Conservation (phyloP, 139 green algal genomes). For the Picochlorum sp. region DNA sequence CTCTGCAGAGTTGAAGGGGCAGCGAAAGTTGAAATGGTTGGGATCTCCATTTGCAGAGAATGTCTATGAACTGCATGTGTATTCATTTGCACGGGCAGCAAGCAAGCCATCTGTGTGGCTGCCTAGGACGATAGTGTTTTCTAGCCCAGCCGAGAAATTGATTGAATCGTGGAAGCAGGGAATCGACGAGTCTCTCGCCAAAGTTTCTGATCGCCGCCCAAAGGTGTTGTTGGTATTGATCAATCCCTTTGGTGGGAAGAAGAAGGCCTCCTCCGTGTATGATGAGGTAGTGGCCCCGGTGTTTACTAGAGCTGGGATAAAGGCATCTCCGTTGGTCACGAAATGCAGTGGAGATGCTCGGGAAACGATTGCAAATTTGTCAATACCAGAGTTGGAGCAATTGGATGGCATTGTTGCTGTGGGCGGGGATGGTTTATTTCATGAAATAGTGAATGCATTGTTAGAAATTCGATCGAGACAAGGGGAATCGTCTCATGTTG, state of each 20-base stretch:
- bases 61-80: constrained; percentile 8
- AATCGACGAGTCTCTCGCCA: constrained; percentile 7
- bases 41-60: background rate
- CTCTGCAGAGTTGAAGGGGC: constrained; percentile 2
- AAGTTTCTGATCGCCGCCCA: background rate
- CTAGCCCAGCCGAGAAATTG: background rate
- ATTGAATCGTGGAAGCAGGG: background rate
- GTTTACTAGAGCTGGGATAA: constrained; percentile 44
- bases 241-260: constrained; percentile 16
- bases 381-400: background rate
- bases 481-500: too few species aligned
- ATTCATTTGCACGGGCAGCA: constrained; percentile 11
- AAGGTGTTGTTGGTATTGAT: constrained; percentile 14
- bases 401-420: constrained; percentile 26
- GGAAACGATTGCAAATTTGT: constrained; percentile 22
- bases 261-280: constrained; percentile 32
- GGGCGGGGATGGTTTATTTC: constrained; percentile 83
- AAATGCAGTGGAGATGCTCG: constrained; percentile 44
- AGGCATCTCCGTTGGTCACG: constrained; percentile 45
- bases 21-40: background rate
- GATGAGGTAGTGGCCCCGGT: constrained; percentile 40
- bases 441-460: constrained; percentile 77
- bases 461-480: constrained; percentile 31
- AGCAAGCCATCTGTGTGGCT: constrained; percentile 9
- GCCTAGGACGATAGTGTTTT: constrained; percentile 3